phyloP scores from a whole-genome alignment of 495 filamentous ascomycete species.

The Daldinia vernicosa region DNA sequence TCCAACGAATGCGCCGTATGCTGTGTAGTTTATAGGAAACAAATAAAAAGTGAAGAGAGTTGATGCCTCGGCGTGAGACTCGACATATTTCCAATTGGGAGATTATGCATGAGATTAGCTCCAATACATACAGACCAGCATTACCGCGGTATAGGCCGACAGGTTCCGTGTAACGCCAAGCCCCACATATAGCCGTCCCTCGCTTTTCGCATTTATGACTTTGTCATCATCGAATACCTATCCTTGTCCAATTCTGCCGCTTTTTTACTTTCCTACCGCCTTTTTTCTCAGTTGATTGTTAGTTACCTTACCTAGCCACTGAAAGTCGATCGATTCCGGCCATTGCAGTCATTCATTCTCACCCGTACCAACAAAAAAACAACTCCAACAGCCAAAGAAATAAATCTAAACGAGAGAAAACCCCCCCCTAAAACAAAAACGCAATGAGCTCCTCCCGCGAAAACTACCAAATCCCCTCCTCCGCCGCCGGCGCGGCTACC shows the following conservation, averaged over 20 bases:
- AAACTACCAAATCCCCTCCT: conserved; percentile 66
- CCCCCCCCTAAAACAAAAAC: background rate
- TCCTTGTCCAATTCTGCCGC: conserved; percentile 43
- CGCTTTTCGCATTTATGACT: background rate
- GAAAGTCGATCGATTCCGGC: conserved; percentile 4
- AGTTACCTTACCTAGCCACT: too few species aligned
- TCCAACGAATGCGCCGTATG: background rate
- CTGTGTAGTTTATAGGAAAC: background rate
- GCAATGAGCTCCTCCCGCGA: conserved; percentile 67
- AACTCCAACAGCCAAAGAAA: background rate
- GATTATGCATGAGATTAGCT: background rate
- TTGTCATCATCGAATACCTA: background rate
- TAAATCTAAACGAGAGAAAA: too few species aligned
- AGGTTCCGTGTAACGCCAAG: background rate
- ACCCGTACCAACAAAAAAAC: background rate
- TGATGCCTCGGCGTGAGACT: conserved; percentile 9
- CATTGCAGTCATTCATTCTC: background rate
- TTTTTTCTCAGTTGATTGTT: conserved; percentile 44
- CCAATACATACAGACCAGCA: background rate
- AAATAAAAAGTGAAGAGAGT: conserved; percentile 1
- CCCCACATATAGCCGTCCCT: conserved; percentile 1
- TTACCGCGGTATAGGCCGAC: conserved; percentile 16
- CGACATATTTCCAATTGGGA: conserved; percentile 9
- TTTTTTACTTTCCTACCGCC: conserved; percentile 31
- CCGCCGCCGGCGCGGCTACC: conserved; percentile 16